Conservation (phyloP, 306 rosid species). For the Corylus americana region DNA sequence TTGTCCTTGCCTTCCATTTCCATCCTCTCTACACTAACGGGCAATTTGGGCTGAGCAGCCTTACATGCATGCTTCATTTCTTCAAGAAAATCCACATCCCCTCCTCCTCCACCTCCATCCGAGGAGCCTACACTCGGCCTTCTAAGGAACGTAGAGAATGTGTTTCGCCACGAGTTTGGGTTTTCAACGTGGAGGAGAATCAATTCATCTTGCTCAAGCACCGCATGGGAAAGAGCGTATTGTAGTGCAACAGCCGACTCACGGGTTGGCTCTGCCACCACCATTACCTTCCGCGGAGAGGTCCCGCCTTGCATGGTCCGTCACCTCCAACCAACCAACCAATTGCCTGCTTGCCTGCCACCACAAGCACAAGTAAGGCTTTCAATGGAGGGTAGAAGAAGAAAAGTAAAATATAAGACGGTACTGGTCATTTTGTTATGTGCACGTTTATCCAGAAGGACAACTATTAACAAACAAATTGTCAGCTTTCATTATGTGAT, state of each 20-base stretch:
- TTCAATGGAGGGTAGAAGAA: conserved; percentile 7
- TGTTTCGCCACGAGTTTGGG: conserved; percentile 48
- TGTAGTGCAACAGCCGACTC: conserved; percentile 76
- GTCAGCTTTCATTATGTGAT: conserved; percentile 23
- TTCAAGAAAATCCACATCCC: conserved; percentile 54
- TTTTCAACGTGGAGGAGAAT: conserved; percentile 64
- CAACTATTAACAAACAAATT: conserved; percentile 42
- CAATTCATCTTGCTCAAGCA: conserved; percentile 67
- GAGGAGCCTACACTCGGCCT: conserved; percentile 42
- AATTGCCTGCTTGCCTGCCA: background rate
- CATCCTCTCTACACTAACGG: conserved; percentile 36
- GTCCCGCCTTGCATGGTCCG: conserved; percentile 42
- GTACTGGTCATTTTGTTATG: conserved; percentile 33
- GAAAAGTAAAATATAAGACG: conserved; percentile 22
- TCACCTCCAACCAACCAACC: background rate
- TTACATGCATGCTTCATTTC: conserved; percentile 62
- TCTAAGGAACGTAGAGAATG: conserved; percentile 51
- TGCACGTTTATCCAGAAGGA: background rate
- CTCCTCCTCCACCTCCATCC: conserved; percentile 37
- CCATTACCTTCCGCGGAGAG: conserved; percentile 52
- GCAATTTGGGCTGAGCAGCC: conserved; percentile 47
- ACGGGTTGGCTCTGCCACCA: conserved; percentile 68
- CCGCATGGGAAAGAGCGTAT: conserved; percentile 61
- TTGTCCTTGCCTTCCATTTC: conserved; percentile 56
- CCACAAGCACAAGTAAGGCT: conserved; percentile 12